Base-by-base conservation (phyloP, 345 rosid species). In the Corchorus capsularis region DNA sequence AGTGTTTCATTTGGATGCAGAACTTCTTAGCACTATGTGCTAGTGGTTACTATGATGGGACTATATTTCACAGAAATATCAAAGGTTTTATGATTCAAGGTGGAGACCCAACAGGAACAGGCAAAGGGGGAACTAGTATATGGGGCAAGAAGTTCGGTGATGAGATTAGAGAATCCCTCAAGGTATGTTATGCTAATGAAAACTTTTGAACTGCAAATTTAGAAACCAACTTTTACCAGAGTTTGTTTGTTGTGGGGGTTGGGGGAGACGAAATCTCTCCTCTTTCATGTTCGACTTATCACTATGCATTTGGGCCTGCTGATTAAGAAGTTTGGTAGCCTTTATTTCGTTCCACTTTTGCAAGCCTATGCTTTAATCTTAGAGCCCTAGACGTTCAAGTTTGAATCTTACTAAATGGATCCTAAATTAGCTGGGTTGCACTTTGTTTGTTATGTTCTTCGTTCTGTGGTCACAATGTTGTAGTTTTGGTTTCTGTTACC, bases 71-170 rank as follows among this genome's bases (percentile, higher is more conserved):
- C 73, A 79, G 99, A 19, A 96, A 96, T 49, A 92, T 96, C 62
- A 96, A 93, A 79, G 97, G 99, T 53, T 96, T 93, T 81, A 96
- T 96, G 99, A 96, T 96, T 79, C 99, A 96, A 87, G 99, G 98
- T 32, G 99, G 99, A 68, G 99, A 96, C 79, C 99, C 99, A 1
- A 92, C 86, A 0, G 97, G 99, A 15, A 93, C 97, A 0, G 99
- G 99, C 59, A 96, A 96, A 86, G 98, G 99, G 17, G 99, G 98
- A 54, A 93, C 88, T 34, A 96, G 99, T 79, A 96, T 96, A 63
- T 96, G 99, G 99, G 98, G 93, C 70, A 96, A 93, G 87, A 96
- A 93, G 87, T 96, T 91, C 91, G 93, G 89, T 80, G 99, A 96
- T 71, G 98, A 96, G 90, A 92, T 96, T 45, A 82, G 97, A 72